Evolutionary conservation across 1,284 basidiomycete genomes (phyloP), one percentile per base, ranked within the genome.

Genomic region (Irpex sp.): DNA sequence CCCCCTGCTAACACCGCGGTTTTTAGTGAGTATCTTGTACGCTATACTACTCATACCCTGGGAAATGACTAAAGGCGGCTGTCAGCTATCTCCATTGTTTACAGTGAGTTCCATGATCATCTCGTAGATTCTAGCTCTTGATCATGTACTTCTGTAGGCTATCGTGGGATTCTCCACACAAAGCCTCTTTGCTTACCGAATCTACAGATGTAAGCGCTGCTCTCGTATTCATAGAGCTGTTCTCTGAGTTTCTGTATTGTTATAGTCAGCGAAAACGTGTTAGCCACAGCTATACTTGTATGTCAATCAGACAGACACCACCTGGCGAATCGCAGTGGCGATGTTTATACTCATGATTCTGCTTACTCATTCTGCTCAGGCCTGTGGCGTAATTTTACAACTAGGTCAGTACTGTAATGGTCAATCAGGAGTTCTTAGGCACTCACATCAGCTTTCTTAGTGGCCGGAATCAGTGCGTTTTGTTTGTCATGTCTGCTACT

Each of bases 191-290:
- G 49, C 49, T 15, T 54, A 54, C 49, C 49, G 49, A n/a, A 54
- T 54, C 13, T 54, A 54, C 49, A 54, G n/a, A n/a, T 54, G 49
- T 54, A 54, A 54, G 49, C n/a, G n/a, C 32, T 38, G 32, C 32
- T 2, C n/a, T 54, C 49, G n/a, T 38, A 38, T 38, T 38, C 32
- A 38, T 38, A 38, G 32, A 38, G 32, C 49, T n/a, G 6, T 54
- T 54, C 49, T 15, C 13, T n/a, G 15, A 54, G 13, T 54, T 15
- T 54, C 49, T 54, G 2, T 1, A 13, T n/a, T 54, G 15, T 13
- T n/a, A n/a, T 54, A 54, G 49, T 54, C 49, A 54, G 49, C 49
- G n/a, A 54, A 54, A 54, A 54, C 49, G n/a, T n/a, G 49, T 54
- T 54, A 15, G 49, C 49, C n/a, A n/a, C 49, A n/a, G 49, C 49